These are phyloP conservation scores for Vigna trinervia DNA, from an alignment of 306 rosid species.

Conservation along the genomic window DNA sequence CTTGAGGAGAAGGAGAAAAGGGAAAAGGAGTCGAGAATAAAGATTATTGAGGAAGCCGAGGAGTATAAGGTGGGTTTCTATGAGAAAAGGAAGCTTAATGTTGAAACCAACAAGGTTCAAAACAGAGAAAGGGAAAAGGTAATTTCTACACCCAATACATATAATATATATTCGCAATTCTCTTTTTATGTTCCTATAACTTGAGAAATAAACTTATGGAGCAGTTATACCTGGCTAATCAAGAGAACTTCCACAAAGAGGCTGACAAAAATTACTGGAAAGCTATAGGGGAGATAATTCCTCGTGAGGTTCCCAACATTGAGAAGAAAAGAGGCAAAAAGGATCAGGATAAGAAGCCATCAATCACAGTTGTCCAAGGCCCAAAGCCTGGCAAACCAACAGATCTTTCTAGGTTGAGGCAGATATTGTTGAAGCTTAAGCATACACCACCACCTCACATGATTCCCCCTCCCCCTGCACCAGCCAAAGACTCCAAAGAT, in stretches of 20 bases:
- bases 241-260: conserved; percentile 89
- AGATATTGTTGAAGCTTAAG: conserved; percentile 82
- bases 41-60: conserved; percentile 94
- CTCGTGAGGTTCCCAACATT: conserved; percentile 86
- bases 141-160: conserved; percentile 13
- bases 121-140: conserved; percentile 99
- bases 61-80: conserved; percentile 80
- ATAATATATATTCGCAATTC: background rate
- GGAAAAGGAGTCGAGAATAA: conserved; percentile 85
- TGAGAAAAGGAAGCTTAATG: conserved; percentile 86
- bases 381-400: conserved; percentile 99
- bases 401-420: conserved; percentile 91
- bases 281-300: conserved; percentile 89
- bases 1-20: conserved; percentile 92
- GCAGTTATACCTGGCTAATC: conserved; percentile 75
- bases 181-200: conserved; percentile 15
- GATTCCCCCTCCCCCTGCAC: conserved; percentile 88
- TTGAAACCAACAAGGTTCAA: conserved; percentile 74
- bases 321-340: conserved; percentile 94
- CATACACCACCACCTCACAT: conserved; percentile 95
- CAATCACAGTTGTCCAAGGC: conserved; percentile 82
- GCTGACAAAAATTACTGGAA: conserved; percentile 98
- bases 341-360: conserved; percentile 90
- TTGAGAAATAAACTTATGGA: conserved; percentile 34
- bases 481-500: conserved; percentile 67